Evolutionary conservation across 805 yeast genomes (phyloP).

Genomic region (Candida piceae): DNA sequence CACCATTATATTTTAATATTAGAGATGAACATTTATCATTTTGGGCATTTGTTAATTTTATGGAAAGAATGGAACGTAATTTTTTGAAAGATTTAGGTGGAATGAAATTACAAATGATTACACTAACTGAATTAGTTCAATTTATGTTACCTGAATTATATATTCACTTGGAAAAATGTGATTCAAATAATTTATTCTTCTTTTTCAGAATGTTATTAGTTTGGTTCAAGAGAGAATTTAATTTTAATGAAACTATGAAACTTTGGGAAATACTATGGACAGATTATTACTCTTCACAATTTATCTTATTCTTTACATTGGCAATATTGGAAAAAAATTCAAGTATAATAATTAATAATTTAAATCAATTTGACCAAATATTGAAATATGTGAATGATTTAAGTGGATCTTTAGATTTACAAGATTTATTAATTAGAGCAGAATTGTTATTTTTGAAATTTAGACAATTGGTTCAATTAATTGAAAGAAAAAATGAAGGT

Average conservation of each 20-base stretch:
- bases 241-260: constrained; percentile 66
- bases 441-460: constrained; percentile 80
- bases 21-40: constrained; percentile 77
- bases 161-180: constrained; percentile 79
- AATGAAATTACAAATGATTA: constrained; percentile 81
- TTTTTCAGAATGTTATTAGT: constrained; percentile 92
- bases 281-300: constrained; percentile 79
- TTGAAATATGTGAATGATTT: constrained; percentile 90
- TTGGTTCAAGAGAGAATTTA: constrained; percentile 91
- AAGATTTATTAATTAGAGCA: constrained; percentile 75
- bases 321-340: constrained; percentile 88
- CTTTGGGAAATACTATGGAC: constrained; percentile 96
- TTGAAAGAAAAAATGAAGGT: constrained; percentile 46
- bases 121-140: constrained; percentile 80
- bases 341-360: constrained; percentile 65
- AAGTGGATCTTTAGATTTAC: constrained; percentile 66
- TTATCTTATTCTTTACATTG: constrained; percentile 79
- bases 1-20: constrained; percentile 68
- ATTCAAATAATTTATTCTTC: constrained; percentile 85
- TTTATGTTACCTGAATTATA: constrained; percentile 84
- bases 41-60: constrained; percentile 82
- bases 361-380: constrained; percentile 83
- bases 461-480: constrained; percentile 69
- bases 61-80: constrained; percentile 95
- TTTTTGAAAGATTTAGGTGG: constrained; percentile 90